Base-by-base conservation (phyloP, 2,329 filamentous ascomycete species). In the Aspergillus oerlinghausenensis region DNA sequence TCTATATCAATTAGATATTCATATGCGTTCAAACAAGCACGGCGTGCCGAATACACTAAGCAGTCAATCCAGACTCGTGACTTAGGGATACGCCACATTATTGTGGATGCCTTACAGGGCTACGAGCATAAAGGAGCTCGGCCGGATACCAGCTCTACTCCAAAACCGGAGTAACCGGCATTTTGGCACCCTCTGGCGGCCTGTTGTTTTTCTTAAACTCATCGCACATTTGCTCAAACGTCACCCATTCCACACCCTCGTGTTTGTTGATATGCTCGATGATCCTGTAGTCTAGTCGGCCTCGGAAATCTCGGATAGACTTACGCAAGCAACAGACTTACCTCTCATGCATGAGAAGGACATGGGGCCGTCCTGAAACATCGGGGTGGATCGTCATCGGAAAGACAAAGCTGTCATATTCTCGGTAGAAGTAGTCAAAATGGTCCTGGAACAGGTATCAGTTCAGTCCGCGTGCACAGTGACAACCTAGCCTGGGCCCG, bases 351-450 rank as follows among this genome's bases (percentile, higher is more conserved):
- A 90, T 89, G 6, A 89, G 74, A 28, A 91, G 64, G 0, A 85
- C 88, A 71, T 91, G 88, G 0, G 88, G 88, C 19, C 87, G 79
- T 0, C 88, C 88, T 3, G 82, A 86, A 0, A 88, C 85, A 65
- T 91, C 88, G 0, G 88, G 88, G 70, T 91, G 88, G 38, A 90
- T 87, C 0, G 88, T 91, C 71, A 91, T 88, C 0, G 88, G 88
- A 64, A 91, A 90, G 52, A 90, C 82, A 60, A 90, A 90, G 63
- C 89, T 86, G 63, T 91, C 87, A 60, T 89, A 87, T 70, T 91
- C 87, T 28, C 87, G 79, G 69, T 91, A 91, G 65, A 88, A 90
- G 72, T 90, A 86, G 63, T 83, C 79, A 58, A 85, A 84, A 55
- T 82, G 78, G 60, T 85, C 82, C 71, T 90, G 63, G 4, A 14